These are phyloP conservation scores for Mycosphaerella sp. DNA, from an alignment of 2,329 filamentous ascomycete genomes.

Conservation along the genomic window DNA sequence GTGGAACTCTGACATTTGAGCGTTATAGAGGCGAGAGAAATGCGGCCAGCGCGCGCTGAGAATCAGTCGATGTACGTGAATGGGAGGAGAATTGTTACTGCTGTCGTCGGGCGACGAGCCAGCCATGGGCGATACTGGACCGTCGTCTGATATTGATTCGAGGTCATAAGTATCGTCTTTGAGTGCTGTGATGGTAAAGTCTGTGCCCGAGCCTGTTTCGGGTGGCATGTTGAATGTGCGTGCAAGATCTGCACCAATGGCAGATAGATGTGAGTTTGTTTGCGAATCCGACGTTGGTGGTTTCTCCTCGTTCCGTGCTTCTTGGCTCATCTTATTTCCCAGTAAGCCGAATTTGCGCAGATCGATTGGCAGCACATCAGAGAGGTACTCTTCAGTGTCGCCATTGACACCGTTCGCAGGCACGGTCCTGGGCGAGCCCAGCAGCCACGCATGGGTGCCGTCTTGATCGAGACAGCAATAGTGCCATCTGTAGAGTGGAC, in stretches of 20 bases:
- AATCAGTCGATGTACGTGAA: constrained; percentile 92
- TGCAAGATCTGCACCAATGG: constrained; percentile 79
- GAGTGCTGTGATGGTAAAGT: constrained; percentile 86
- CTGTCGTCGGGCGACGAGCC: constrained; percentile 17
- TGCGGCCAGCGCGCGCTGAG: constrained; percentile 94
- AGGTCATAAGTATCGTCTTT: constrained; percentile 57
- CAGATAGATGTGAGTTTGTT: constrained; percentile 47
- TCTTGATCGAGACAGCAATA: constrained; percentile 96
- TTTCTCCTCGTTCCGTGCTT: constrained; percentile 36
- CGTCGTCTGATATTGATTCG: constrained; percentile 58
- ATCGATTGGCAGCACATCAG: constrained; percentile 90
- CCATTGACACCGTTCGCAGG: constrained; percentile 62
- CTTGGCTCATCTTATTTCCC: constrained; percentile 58
- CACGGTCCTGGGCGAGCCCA: constrained; percentile 80
- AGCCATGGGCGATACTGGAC: constrained; percentile 15
- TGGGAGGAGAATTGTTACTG: constrained; percentile 63
- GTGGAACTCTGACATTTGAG: constrained; percentile 97
- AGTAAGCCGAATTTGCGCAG: constrained; percentile 85
- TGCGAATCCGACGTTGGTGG: constrained; percentile 51
- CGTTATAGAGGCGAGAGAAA: constrained; percentile 82
- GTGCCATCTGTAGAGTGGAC: constrained; percentile 89
- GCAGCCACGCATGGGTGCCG: constrained; percentile 90
- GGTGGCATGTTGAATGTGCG: constrained; percentile 81
- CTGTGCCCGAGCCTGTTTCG: constrained; percentile 76
- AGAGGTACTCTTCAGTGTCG: constrained; percentile 78